Evolutionary conservation across 1,284 basidiomycete genomes (phyloP), one percentile per base, ranked within the genome.

Genomic region (Puccinia hordei): DNA sequence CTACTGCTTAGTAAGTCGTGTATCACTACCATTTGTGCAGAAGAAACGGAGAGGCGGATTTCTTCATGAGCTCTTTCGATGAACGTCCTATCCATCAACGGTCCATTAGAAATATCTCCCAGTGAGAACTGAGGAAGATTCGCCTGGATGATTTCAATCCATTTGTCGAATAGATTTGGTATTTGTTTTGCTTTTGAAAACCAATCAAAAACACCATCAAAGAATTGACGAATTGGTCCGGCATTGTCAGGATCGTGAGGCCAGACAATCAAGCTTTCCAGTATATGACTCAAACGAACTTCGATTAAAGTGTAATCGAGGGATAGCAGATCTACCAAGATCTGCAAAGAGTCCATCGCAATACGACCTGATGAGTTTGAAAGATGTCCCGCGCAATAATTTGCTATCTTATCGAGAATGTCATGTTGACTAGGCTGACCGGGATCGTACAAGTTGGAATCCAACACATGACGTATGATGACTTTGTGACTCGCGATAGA

Each of bases 111-210:
- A 51, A 78, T 51, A 27, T 49, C 65, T 51, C 27, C 9, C 30
- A 78, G 33, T n/a, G 51, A 35, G 44, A 53, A 55, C 41, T 69
- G 44, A 33, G 30, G 5, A 41, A 78, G 49, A 22, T 69, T 68
- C 10, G 44, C 17, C 30, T 69, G 65, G 22, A 68, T 55, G 38
- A 55, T 66, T 33, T 68, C 65, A 22, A 68, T 65, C 44, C 59
- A 68, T 5, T 68, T 33, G 65, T 24, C 55, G 24, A 78, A 55
- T 10, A 78, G 51, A 41, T 41, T 38, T 38, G 75, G 75, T 17
- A 78, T 51, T 57, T 69, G 75, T 41, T 78, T 78, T 35, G 75
- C 44, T 69, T 78, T 78, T 15, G 75, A 78, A 55, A 68, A 78
- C 75, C 75, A 78, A 35, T 59, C 30, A 27, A 78, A 68, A 51